These are phyloP conservation scores for Eucalyptus marginata DNA, from an alignment of 345 rosid genomes.

Conservation along the genomic window DNA sequence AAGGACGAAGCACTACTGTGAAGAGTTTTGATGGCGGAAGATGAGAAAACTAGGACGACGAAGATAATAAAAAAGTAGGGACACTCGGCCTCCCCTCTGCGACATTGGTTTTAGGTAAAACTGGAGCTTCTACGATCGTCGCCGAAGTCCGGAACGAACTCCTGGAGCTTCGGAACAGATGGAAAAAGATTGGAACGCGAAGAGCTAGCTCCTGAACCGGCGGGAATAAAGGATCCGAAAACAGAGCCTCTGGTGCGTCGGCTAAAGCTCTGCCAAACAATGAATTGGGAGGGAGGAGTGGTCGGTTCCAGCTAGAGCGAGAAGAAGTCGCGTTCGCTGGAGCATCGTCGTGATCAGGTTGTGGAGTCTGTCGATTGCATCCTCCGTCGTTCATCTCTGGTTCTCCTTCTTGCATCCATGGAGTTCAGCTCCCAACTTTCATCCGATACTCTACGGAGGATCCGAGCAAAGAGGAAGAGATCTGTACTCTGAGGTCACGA, in stretches of 20 bases:
- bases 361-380: neutral
- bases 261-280: neutral
- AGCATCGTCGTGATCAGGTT: neutral
- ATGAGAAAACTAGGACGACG: no score
- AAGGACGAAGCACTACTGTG: no score
- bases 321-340: neutral
- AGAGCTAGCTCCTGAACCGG: no score
- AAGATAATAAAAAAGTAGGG: no score
- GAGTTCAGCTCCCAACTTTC: neutral
- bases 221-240: no score
- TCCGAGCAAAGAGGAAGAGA: neutral
- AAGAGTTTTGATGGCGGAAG: no score
- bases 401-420: neutral
- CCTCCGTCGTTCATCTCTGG: neutral
- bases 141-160: neutral
- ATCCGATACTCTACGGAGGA: neutral
- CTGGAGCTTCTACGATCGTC: neutral
- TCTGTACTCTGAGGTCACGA: neutral
- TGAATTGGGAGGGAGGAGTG: neutral
- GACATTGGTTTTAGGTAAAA: neutral
- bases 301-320: neutral
- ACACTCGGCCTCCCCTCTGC: neutral
- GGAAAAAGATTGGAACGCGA: no score
- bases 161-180: no score
- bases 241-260: neutral